Evolutionary conservation across 73 alveolate species (phyloP), one percentile per base, ranked within the genome.

Genomic region (Loxodes magnus): DNA sequence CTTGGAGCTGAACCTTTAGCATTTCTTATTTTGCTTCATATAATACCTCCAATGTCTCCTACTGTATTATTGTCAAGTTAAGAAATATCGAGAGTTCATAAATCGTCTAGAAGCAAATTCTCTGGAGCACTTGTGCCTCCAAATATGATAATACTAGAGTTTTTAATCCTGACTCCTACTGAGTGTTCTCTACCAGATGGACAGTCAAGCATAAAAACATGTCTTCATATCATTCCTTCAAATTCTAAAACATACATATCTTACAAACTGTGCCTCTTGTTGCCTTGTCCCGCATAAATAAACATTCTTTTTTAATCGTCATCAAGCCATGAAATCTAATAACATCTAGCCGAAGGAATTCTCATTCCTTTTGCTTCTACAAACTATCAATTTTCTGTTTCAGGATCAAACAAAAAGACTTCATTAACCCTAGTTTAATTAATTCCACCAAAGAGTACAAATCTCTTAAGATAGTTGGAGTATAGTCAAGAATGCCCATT

Each of bases 111-210:
- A 14, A 46, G 1, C 46, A 46, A 25, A 24, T 46, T 46, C 27
- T 46, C 59, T n/a, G 59, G 59, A 21, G 59, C 59, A 24, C 59
- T 46, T 17, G 43, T 25, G 4, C 59, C 59, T 46, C 59, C 59
- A 2, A 25, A 46, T 10, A 46, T 5, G 27, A 46, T 25, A 19
- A 46, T 41, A 0, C n/a, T n/a, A n/a, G 35, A 25, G 26, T 46
- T 41, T 24, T 19, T 2, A 5, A 46, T 37, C 26, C 27, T 46
- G 17, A 37, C 22, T n/a, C 43, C 59, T 10, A 41, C 59, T n/a
- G 22, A 41, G 27, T 46, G 59, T 5, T 37, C 59, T 25, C 59
- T 46, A 7, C 59, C 59, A 22, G 43, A 25, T 7, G 59, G 59
- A 2, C 27, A 41, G 0, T 46, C 59, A 10, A 46, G 22, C 14